Evolutionary conservation across 78 protist genomes (phyloP).

Genomic region (Trichosphaerium sp.): DNA sequence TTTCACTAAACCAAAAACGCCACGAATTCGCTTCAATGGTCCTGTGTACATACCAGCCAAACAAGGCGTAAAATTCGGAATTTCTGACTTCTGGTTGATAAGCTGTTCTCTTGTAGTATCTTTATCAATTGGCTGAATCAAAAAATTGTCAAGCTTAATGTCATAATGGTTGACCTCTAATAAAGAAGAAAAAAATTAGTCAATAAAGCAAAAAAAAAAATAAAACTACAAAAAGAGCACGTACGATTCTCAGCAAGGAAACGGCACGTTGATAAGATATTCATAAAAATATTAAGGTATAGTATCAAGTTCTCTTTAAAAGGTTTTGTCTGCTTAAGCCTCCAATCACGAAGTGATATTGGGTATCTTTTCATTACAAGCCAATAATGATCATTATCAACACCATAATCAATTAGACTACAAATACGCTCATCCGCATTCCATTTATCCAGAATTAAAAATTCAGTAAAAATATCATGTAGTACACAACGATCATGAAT

Average conservation of each 20-base stretch:
- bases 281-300: conserved; percentile 30
- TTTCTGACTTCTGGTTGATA: conserved; percentile 24
- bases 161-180: conserved; percentile 77
- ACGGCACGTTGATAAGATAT: conserved; percentile 15
- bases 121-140: conserved; percentile 43
- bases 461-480: conserved; percentile 56
- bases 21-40: too few relatives aligned
- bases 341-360: conserved; percentile 58
- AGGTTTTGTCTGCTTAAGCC: conserved; percentile 39
- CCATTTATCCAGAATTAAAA: conserved; percentile 54
- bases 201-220: background rate
- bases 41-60: conserved; percentile 39
- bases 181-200: background rate
- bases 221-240: background rate
- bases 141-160: conserved; percentile 73
- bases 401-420: conserved; percentile 69
- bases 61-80: conserved; percentile 38
- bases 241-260: conserved; percentile 28
- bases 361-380: conserved; percentile 62
- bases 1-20: too few relatives aligned
- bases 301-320: conserved; percentile 25
- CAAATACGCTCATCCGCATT: conserved; percentile 44
- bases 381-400: conserved; percentile 49
- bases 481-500: conserved; percentile 64
- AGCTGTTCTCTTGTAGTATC: conserved; percentile 31